A percentile compares a stretch with the other conserved stretches of the same genome.
These are phyloP conservation scores for Diaporthe citri DNA, from an alignment of 2,329 filamentous ascomycete species.

Conservation along the genomic window DNA sequence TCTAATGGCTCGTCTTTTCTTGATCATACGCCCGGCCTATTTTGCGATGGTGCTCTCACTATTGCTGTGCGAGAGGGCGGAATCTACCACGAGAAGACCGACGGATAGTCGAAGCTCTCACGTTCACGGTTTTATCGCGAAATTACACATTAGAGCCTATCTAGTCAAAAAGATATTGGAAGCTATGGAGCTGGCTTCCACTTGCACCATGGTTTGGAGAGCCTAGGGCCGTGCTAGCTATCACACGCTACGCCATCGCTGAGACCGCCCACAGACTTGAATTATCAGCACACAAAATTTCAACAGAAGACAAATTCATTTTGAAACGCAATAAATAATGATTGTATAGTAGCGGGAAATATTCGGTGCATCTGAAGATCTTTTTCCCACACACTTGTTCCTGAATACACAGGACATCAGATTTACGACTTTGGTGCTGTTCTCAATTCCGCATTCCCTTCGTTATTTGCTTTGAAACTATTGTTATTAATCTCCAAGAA, in stretches of 20 bases:
- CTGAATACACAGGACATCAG: not conserved
- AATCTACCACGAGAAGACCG: not conserved
- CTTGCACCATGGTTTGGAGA: not conserved
- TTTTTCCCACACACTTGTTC: not conserved
- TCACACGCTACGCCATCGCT: not conserved
- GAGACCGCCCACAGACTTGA: not conserved
- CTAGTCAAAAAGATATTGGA: not conserved
- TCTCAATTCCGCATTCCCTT: not conserved
- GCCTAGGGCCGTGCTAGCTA: not conserved
- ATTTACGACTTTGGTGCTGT: not conserved
- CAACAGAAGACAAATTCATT: too few species aligned
- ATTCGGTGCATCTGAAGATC: not conserved
- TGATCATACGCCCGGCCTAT: too few species aligned
- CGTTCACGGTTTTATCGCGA: not conserved
- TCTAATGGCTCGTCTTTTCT: not conserved
- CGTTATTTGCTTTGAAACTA: not conserved
- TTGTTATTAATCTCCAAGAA: not conserved
- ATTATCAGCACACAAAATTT: not conserved
- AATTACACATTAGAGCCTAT: not conserved
- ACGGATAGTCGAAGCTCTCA: not conserved
- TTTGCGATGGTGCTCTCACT: not conserved
- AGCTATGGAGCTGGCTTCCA: not conserved
- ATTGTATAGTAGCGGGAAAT: too few species aligned
- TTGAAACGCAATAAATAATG: not conserved
- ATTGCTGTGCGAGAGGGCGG: not conserved